phyloP scores from a whole-genome alignment of 768 basidiomycete genomes.

The Postia placenta region DNA sequence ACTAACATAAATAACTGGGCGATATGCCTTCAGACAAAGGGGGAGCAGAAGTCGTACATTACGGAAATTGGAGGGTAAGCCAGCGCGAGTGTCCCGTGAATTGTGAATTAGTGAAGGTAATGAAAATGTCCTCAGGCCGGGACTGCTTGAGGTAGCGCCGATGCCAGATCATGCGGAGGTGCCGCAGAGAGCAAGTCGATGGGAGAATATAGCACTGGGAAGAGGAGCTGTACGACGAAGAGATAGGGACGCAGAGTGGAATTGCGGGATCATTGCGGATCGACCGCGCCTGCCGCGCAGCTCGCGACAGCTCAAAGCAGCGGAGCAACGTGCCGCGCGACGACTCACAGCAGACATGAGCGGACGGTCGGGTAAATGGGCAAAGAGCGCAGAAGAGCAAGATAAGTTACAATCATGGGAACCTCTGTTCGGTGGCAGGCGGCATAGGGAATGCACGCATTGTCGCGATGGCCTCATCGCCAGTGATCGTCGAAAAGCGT shows the following conservation, averaged over 20 bases:
- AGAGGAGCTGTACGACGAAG: background rate
- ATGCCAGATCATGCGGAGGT: constrained; percentile 4
- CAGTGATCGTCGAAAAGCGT: constrained; percentile 17
- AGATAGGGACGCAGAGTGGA: background rate
- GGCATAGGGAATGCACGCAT: constrained; percentile 18
- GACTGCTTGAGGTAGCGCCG: background rate
- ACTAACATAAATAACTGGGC: background rate
- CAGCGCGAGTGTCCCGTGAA: background rate
- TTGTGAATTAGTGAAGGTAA: no score
- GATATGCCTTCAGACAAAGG: background rate
- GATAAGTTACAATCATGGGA: background rate
- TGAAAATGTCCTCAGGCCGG: background rate
- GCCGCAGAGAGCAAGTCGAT: background rate
- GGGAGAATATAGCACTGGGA: background rate
- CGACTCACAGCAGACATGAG: no score
- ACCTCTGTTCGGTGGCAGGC: constrained; percentile 4
- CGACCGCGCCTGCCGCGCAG: background rate
- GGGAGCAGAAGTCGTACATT: background rate
- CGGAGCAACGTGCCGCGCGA: no score
- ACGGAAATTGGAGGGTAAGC: background rate
- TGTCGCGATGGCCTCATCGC: constrained; percentile 14
- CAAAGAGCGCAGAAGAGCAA: background rate
- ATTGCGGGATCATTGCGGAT: background rate
- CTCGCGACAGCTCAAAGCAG: no score
- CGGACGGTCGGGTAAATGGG: no score